phyloP scores from a whole-genome alignment of 495 filamentous ascomycete genomes.

The Darksidea phi region DNA sequence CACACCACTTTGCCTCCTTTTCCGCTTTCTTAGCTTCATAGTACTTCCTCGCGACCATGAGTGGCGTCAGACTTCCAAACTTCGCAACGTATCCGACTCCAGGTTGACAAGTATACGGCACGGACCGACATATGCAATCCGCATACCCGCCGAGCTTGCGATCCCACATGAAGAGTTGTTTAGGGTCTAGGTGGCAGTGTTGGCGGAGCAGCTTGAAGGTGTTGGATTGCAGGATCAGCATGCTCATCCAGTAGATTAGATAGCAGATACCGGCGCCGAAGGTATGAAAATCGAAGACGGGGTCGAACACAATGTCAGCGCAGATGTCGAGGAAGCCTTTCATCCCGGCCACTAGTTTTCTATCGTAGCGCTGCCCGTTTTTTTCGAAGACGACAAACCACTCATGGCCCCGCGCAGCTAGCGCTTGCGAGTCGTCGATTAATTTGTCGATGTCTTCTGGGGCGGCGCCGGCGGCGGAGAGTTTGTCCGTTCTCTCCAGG shows the following conservation, averaged over 20 bases:
- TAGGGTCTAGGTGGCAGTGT: conserved; percentile 7
- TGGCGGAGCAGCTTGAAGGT: conserved; percentile 13
- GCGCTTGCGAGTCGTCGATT: conserved; percentile 10
- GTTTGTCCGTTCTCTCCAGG: conserved; percentile 26
- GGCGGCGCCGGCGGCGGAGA: neutral
- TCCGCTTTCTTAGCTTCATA: conserved; percentile 14
- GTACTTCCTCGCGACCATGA: conserved; percentile 21
- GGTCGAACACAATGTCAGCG: conserved; percentile 7
- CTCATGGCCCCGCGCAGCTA: neutral
- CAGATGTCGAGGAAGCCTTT: conserved; percentile 13
- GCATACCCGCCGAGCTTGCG: conserved; percentile 26
- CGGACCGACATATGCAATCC: conserved; percentile 23
- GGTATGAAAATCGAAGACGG: conserved; percentile 22
- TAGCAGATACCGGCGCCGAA: conserved; percentile 16
- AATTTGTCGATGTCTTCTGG: conserved; percentile 17
- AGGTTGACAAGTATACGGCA: conserved; percentile 13
- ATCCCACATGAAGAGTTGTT: conserved; percentile 24
- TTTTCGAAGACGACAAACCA: conserved; percentile 21
- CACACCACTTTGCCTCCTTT: conserved; percentile 24
- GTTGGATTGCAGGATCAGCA: conserved; percentile 28
- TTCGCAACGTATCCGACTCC: conserved; percentile 18
- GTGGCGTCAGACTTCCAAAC: conserved; percentile 23
- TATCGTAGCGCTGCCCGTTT: conserved; percentile 13
- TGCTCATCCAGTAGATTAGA: conserved; percentile 29
- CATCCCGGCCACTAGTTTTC: neutral